These are phyloP conservation scores for Fusarium neocosmosporiellum DNA, from an alignment of 2,329 filamentous ascomycete species.

Conservation along the genomic window DNA sequence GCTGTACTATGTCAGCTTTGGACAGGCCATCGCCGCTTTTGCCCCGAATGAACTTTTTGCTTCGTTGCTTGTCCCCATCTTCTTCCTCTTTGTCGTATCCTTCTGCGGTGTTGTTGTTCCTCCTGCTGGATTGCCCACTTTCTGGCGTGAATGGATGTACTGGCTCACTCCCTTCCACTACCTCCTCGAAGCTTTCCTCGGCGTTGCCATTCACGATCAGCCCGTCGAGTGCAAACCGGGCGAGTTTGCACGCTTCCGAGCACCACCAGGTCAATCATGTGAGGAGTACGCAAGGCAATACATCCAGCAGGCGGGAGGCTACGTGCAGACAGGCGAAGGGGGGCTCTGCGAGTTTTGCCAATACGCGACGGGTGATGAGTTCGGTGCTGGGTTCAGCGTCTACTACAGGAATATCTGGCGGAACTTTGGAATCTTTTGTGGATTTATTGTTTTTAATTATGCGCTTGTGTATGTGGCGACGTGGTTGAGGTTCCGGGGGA, in stretches of 20 bases:
- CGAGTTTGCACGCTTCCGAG: constrained; percentile 70
- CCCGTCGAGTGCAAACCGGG: constrained; percentile 64
- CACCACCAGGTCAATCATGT: constrained; percentile 70
- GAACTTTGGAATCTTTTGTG: constrained; percentile 73
- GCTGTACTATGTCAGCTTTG: constrained; percentile 72
- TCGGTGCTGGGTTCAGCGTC: constrained; percentile 68
- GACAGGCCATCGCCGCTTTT: constrained; percentile 75
- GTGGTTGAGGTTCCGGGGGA: constrained; percentile 53
- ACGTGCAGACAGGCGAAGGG: constrained; percentile 65
- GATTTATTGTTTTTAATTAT: constrained; percentile 73
- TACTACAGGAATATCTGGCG: constrained; percentile 72
- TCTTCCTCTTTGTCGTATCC: constrained; percentile 76
- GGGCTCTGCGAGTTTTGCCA: constrained; percentile 74
- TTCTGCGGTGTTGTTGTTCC: constrained; percentile 80
- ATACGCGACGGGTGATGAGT: constrained; percentile 70
- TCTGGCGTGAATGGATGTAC: constrained; percentile 76
- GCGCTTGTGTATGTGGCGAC: constrained; percentile 52
- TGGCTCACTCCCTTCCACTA: constrained; percentile 76
- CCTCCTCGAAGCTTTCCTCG: constrained; percentile 71
- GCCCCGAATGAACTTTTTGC: constrained; percentile 75
- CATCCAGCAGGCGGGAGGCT: constrained; percentile 66
- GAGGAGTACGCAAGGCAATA: constrained; percentile 67
- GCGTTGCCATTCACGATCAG: constrained; percentile 63
- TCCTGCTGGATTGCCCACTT: constrained; percentile 65
- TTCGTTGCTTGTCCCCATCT: constrained; percentile 73